Conservation (phyloP, 192 early-diverging fungal species). For the Diversispora epigaea region DNA sequence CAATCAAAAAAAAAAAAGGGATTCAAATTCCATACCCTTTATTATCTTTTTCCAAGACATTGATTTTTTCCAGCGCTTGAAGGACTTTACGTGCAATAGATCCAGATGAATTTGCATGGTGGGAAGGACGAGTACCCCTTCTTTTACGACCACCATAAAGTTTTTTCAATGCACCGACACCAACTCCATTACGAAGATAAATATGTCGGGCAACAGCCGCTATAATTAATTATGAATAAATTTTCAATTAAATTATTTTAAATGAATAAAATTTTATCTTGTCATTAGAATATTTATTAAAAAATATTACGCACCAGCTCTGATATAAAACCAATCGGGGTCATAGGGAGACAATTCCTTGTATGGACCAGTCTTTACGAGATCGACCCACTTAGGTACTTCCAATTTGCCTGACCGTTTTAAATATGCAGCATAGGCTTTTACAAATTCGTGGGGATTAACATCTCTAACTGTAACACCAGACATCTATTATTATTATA, state of each 20-base stretch:
- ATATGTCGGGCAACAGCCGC: slow-evolving; percentile 96
- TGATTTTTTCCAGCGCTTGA: slow-evolving; percentile 98
- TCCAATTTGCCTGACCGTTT: slow-evolving; percentile 98
- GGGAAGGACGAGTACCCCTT: slow-evolving; percentile 92
- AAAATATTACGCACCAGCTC: slow-evolving; percentile 68
- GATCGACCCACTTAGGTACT: slow-evolving; percentile 98
- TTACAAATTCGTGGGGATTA: slow-evolving; percentile 90
- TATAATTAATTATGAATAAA: slow-evolving; percentile 29
- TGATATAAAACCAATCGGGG: slow-evolving; percentile 99
- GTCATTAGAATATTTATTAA: neutral
- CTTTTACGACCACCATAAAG: slow-evolving; percentile 89
- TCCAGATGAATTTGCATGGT: slow-evolving; percentile 84
- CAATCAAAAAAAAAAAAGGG: neutral
- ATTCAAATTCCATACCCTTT: slow-evolving; percentile 56
- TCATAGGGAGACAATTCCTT: slow-evolving; percentile 99
- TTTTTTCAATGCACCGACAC: slow-evolving; percentile 93
- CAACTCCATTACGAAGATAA: slow-evolving; percentile 93
- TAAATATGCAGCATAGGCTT: slow-evolving; percentile 98
- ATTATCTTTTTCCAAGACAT: slow-evolving; percentile 90
- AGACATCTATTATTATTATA: slow-evolving; percentile 19
- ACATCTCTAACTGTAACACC: slow-evolving; percentile 96
- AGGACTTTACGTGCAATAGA: slow-evolving; percentile 94
- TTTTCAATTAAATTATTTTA: neutral
- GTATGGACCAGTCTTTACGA: slow-evolving; percentile 96
- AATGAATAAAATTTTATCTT: neutral